A percentile compares a stretch with the other conserved stretches of the same genome.
phyloP scores from a whole-genome alignment of 148 eudicot species.

The Gaultheria prostrata region DNA sequence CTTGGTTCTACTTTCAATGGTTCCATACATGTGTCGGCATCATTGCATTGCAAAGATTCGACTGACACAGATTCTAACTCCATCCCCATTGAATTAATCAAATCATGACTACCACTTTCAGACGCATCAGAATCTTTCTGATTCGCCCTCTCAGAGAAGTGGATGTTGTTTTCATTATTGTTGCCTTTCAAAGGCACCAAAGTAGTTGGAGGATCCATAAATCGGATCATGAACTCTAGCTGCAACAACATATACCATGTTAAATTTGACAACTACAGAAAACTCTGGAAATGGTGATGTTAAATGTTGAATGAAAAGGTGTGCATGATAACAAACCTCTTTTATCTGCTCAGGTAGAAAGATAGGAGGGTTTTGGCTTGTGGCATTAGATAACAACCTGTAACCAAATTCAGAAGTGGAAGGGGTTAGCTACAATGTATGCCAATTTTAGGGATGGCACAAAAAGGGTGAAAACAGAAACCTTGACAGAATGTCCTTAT shows the following conservation, averaged over 20 bases:
- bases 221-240: constrained; percentile 49
- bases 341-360: constrained; percentile 63
- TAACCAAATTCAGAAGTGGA: constrained; percentile 18
- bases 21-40: constrained; percentile 21
- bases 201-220: constrained; percentile 31
- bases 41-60: constrained; percentile 28
- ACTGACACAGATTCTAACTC: constrained; percentile 26
- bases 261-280: constrained; percentile 3
- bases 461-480: constrained; percentile 23
- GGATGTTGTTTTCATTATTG: constrained; percentile 38
- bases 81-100: constrained; percentile 22
- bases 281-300: too few species aligned
- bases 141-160: constrained; percentile 35
- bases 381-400: constrained; percentile 65
- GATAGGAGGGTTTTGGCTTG: constrained; percentile 44
- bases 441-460: constrained; percentile 3
- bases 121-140: constrained; percentile 46
- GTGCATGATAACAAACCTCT: constrained; percentile 51
- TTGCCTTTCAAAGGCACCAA: constrained; percentile 26
- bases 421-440: constrained; percentile 10
- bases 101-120: constrained; percentile 31
- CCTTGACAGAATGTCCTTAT: constrained; percentile 57
- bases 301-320: not conserved
- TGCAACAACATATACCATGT: constrained; percentile 27
- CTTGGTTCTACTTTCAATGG: constrained; percentile 30